Evolutionary conservation across 352 stramenopile genomes (phyloP), one percentile per base, ranked within the genome.

Genomic region (Phytophthora megakarya): DNA sequence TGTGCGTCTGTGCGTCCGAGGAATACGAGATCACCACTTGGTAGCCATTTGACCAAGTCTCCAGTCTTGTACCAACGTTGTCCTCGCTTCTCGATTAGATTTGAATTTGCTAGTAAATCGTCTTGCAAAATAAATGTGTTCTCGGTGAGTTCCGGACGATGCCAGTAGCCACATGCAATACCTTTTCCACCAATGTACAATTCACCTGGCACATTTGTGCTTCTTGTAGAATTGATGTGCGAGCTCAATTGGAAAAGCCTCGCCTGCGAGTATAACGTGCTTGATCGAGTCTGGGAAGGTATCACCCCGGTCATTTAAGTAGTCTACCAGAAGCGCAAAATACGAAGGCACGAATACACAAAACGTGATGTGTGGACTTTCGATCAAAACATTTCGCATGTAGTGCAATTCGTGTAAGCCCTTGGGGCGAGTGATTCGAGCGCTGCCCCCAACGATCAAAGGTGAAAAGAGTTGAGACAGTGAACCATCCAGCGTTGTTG

Each of bases 131-230:
- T 63, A 32, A 73, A 73, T 5, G 28, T 16, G 1, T 61, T 58
- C 0, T 44, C 13, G 1, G 80, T 90, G 13, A 89, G 56, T 1
- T 84, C 75, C 2, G 73, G 60, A 12, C 76, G 70, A 32, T 67
- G 53, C 69, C 82, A 87, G 67, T 96, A 96, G 1, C 86, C 86
- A 10, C 47, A 43, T 1, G 83, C 82, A 38, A 96, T 75, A 46
- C 86, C 84, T 10, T 43, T 40, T 1, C 88, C 88, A 16, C 84
- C 84, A 22, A 96, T 76, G 50, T 78, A 95, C 9, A 96, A 70
- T 52, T 90, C 81, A 0, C 86, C 84, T 1, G 70, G 53, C 0
- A 92, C 71, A 13, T 88, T 83, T 19, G 23, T 66, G 50, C 12
- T 80, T 80, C 13, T 38, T 39, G 54, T 88, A 84, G 33, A 85